phyloP scores from a whole-genome alignment of 495 filamentous ascomycete genomes.

The Talaromyces wortmannii region DNA sequence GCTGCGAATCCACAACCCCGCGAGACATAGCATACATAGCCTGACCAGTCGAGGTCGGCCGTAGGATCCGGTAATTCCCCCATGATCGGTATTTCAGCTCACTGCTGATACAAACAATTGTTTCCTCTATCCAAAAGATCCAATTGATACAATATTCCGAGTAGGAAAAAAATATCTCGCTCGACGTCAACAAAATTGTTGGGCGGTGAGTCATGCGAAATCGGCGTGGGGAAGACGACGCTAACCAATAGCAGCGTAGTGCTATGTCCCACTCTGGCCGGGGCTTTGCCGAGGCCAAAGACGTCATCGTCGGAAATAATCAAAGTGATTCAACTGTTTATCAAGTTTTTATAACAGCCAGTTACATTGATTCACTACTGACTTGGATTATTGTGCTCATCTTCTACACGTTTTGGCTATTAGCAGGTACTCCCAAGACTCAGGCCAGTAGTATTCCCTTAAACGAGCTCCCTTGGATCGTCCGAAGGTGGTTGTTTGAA shows the following conservation, averaged over 20 bases:
- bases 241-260: background rate
- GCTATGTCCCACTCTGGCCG: background rate
- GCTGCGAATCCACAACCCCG: background rate
- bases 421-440: too few species aligned
- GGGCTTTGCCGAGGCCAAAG: background rate
- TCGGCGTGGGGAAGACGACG: constrained; percentile 1
- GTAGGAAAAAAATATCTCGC: background rate
- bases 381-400: too few species aligned
- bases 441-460: too few species aligned
- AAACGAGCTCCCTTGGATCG: too few species aligned
- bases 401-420: too few species aligned
- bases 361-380: too few species aligned
- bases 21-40: constrained; percentile 33
- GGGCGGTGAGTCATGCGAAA: constrained; percentile 7
- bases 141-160: too few species aligned
- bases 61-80: constrained; percentile 59
- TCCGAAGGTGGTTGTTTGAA: too few species aligned
- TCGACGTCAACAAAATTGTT: background rate
- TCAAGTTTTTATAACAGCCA: too few species aligned
- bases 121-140: background rate
- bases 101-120: background rate
- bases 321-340: too few species aligned
- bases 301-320: too few species aligned
- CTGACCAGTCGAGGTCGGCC: constrained; percentile 72
- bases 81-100: background rate